Percentiles rank a stretch among this genome's conserved stretches.
phyloP scores from a whole-genome alignment of 805 yeast genomes.

The Ogataea sp. region DNA sequence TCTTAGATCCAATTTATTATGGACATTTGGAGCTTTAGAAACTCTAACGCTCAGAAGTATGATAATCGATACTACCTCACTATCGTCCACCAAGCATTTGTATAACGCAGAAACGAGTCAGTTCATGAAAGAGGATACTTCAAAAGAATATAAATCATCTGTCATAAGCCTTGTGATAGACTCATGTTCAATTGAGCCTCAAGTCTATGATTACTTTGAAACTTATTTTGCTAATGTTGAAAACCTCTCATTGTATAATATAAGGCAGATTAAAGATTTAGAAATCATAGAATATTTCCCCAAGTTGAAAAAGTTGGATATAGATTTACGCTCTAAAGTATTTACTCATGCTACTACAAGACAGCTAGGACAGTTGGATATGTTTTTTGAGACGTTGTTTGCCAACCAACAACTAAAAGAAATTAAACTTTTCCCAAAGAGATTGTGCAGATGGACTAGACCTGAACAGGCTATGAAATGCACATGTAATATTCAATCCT shows the following conservation, averaged over 20 bases:
- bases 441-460: not conserved
- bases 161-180: constrained; percentile 5
- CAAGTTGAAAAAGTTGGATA: constrained; percentile 27
- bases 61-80: constrained; percentile 36
- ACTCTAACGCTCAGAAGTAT: constrained; percentile 37
- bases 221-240: constrained; percentile 34
- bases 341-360: constrained; percentile 18
- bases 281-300: constrained; percentile 40
- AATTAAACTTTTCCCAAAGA: not conserved
- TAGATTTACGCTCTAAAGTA: constrained; percentile 43
- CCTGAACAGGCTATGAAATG: not conserved
- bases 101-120: not conserved
- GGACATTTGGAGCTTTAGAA: constrained; percentile 36
- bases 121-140: constrained; percentile 7
- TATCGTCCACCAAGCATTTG: constrained; percentile 15
- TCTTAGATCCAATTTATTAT: constrained; percentile 36
- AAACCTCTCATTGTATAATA: constrained; percentile 27
- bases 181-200: constrained; percentile 3
- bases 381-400: constrained; percentile 2
- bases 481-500: not conserved
- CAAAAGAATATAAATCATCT: constrained; percentile 8
- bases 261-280: constrained; percentile 37
- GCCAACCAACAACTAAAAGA: not conserved
- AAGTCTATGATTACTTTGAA: constrained; percentile 16
- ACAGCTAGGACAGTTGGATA: constrained; percentile 2